Percentiles rank a stretch among this genome's conserved stretches.
Conservation (phyloP, 164 flowering plant genomes). For the Warburgia ugandensis region DNA sequence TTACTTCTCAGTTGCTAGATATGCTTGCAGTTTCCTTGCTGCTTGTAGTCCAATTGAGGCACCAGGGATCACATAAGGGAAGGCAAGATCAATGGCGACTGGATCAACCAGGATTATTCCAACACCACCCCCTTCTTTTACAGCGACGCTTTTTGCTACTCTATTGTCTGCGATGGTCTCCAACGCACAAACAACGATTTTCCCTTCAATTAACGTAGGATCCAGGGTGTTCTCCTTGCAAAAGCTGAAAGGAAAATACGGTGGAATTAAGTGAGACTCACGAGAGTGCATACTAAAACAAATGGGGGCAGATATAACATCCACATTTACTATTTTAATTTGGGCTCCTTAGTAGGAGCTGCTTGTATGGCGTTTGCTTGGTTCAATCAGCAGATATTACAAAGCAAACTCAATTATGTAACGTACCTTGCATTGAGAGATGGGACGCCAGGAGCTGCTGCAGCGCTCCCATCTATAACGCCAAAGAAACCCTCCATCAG, state of each 20-base stretch:
- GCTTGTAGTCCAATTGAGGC: conserved; percentile 4
- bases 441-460: conserved; percentile 6
- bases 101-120: conserved; percentile 17
- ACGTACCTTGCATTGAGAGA: conserved; percentile 7
- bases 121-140: conserved; percentile 9
- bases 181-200: conserved; percentile 22
- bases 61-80: conserved; percentile 12
- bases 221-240: conserved; percentile 16
- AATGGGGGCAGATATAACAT: neutral
- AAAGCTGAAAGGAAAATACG: conserved; percentile 12
- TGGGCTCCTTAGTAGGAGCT: too few relatives aligned
- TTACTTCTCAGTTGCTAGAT: conserved; percentile 7
- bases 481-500: conserved; percentile 4
- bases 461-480: conserved; percentile 6
- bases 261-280: neutral
- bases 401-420: neutral
- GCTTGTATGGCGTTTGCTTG: neutral
- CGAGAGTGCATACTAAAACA: too few relatives aligned
- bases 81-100: conserved; percentile 9
- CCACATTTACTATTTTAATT: too few relatives aligned
- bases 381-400: too few relatives aligned
- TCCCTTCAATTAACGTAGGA: conserved; percentile 14
- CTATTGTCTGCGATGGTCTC: neutral
- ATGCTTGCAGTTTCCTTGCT: conserved; percentile 7
- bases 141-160: conserved; percentile 2